Evolutionary conservation across 1,139 yeast species (phyloP), one percentile per base, ranked within the genome.

Genomic region (Kodamaea suecica): DNA sequence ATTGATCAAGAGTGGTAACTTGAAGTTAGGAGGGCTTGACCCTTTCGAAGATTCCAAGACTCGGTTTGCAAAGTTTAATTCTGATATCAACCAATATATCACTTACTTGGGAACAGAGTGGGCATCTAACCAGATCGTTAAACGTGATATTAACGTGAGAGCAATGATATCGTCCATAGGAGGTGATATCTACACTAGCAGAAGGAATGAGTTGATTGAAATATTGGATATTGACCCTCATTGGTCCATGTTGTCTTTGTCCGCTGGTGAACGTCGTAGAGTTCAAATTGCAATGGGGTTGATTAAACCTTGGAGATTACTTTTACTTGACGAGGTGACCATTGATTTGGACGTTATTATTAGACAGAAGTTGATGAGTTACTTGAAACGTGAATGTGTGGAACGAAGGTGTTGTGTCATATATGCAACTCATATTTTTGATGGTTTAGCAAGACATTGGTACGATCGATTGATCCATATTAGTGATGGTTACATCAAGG

Each of bases 31-130:
- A 26, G 96, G 95, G 1, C 67, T 76, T 36, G 95, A 92, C 52
- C 98, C 98, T 1, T 92, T 92, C 61, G 77, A 70, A 34, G 83
- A 83, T 31, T 76, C 88, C n/a, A 50, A 52, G 17, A 51, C 55
- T 31, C 49, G 73, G 17, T 58, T 59, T 38, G 49, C 52, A 27
- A 65, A 64, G 35, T 62, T 61, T 38, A 69, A 70, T 43, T 59
- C 73, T 7, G 74, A 70, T 44, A 69, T 69, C 41, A 70, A 70
- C 47, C 62, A 58, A 42, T 60, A 61, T 40, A 67, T 69, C 37
- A 85, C 96, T 0, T 92, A 92, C 55, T 65, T 92, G 32, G 98
- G 98, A 3, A 92, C 97, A 0, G 98, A 92, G 56, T 92, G 98
- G 98, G 96, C 96, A 5, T 78, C 85, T 35, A 92, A 88, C 61